Evolutionary conservation across 2,329 filamentous ascomycete genomes (phyloP).

Genomic region (Trichothecium roseum): DNA sequence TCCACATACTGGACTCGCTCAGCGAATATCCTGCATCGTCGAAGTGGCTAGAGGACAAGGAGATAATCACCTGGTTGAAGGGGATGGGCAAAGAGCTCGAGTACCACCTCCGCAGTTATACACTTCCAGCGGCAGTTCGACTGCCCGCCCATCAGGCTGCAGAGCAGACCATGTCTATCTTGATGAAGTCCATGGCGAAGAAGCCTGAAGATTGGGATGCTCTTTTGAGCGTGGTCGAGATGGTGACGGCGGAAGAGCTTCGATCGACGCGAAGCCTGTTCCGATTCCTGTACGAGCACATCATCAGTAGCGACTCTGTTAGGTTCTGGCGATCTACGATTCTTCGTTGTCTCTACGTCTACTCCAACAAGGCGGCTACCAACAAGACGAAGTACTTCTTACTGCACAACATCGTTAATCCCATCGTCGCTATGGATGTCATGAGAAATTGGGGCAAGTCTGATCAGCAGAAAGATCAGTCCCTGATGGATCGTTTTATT

Average conservation of each 20-base stretch:
- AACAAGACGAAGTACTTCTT: slow-evolving; percentile 92
- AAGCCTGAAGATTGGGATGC: slow-evolving; percentile 70
- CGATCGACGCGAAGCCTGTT: slow-evolving; percentile 67
- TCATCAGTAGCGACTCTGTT: slow-evolving; percentile 75
- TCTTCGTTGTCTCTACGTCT: slow-evolving; percentile 78
- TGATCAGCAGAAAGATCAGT: slow-evolving; percentile 47
- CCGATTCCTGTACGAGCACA: slow-evolving; percentile 71
- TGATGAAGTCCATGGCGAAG: slow-evolving; percentile 68
- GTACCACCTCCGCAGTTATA: slow-evolving; percentile 58
- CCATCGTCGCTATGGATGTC: slow-evolving; percentile 92
- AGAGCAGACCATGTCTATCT: slow-evolving; percentile 76
- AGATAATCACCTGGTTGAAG: slow-evolving; percentile 49
- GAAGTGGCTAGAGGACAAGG: slow-evolving; percentile 62
- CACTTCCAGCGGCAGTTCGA: slow-evolving; percentile 60
- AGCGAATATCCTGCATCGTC: slow-evolving; percentile 54
- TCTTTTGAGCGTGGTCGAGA: slow-evolving; percentile 75
- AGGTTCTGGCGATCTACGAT: slow-evolving; percentile 79
- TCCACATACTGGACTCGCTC: slow-evolving; percentile 75
- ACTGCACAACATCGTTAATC: slow-evolving; percentile 86
- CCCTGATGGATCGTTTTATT: slow-evolving; percentile 75
- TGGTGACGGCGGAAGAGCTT: slow-evolving; percentile 73
- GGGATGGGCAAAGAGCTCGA: slow-evolving; percentile 70
- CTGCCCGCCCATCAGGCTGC: slow-evolving; percentile 81
- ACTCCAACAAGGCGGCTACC: slow-evolving; percentile 64
- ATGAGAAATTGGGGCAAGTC: slow-evolving; percentile 66